These are phyloP conservation scores for Salix brachista DNA, from an alignment of 345 rosid species.

Conservation along the genomic window DNA sequence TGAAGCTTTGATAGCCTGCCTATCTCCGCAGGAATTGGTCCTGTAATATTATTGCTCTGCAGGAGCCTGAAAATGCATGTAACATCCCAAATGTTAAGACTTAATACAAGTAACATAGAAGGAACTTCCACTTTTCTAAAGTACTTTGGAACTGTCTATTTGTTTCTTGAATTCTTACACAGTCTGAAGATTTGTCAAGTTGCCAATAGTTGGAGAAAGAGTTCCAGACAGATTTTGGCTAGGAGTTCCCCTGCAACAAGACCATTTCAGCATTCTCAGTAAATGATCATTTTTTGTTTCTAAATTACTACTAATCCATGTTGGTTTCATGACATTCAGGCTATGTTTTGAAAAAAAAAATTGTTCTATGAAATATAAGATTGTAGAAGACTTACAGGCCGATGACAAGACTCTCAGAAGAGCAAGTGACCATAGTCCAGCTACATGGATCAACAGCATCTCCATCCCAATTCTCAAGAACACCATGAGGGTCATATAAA, in stretches of 20 bases:
- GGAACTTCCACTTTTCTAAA: not conserved
- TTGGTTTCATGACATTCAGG: not conserved
- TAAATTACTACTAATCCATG: not conserved
- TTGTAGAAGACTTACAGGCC: conserved; percentile 56
- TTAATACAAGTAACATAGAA: not conserved
- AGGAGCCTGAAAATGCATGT: conserved; percentile 45
- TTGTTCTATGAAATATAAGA: not conserved
- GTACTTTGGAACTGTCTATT: not conserved
- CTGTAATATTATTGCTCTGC: conserved; percentile 89
- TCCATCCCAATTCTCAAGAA: conserved; percentile 85
- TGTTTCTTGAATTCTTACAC: conserved; percentile 42
- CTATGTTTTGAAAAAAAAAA: not conserved
- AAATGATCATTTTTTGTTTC: not conserved
- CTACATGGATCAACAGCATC: conserved; percentile 97
- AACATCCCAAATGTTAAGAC: not conserved
- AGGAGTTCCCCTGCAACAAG: conserved; percentile 64
- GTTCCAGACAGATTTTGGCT: conserved; percentile 87
- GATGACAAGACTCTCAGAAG: conserved; percentile 65
- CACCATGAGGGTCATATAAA: conserved; percentile 79
- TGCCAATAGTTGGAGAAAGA: conserved; percentile 79
- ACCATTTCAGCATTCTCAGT: conserved; percentile 16
- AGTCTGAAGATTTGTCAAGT: conserved; percentile 80
- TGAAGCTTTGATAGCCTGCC: conserved; percentile 68
- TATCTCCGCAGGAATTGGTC: conserved; percentile 68
- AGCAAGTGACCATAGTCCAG: conserved; percentile 96